Conservation (phyloP, 2,329 filamentous ascomycete genomes). For the Pseudofabraea citricarpa region DNA sequence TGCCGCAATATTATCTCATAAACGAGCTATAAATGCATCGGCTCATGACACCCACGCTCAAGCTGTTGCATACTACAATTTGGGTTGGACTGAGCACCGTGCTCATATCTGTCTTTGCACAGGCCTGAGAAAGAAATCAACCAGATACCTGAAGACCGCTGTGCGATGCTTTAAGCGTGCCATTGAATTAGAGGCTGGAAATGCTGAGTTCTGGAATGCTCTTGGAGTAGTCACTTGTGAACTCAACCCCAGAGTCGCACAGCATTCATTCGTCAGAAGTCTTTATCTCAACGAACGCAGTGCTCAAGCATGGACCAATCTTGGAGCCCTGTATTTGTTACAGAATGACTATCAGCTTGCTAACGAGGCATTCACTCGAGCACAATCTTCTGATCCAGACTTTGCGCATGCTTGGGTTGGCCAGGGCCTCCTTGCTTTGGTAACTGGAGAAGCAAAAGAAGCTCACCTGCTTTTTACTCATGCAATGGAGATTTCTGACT, state of each 20-base stretch:
- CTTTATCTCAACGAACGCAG: conserved; percentile 89
- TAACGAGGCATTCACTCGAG: conserved; percentile 82
- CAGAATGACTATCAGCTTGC: conserved; percentile 83
- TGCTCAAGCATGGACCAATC: conserved; percentile 82
- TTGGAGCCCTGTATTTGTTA: conserved; percentile 79
- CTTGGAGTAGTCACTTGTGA: conserved; percentile 85
- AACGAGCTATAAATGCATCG: conserved; percentile 73
- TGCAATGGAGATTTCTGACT: conserved; percentile 86
- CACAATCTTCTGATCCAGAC: conserved; percentile 91
- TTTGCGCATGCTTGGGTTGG: conserved; percentile 92
- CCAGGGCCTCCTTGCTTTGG: conserved; percentile 78
- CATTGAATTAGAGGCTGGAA: conserved; percentile 91
- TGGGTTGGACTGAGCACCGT: conserved; percentile 89
- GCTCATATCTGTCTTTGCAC: conserved; percentile 64
- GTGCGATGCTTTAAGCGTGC: conserved; percentile 91
- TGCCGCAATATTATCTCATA: conserved; percentile 78
- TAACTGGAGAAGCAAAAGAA: conserved; percentile 65
- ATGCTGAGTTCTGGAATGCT: conserved; percentile 95
- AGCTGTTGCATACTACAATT: conserved; percentile 94
- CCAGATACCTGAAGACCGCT: conserved; percentile 71
- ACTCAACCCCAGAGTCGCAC: conserved; percentile 80
- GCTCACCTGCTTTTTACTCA: conserved; percentile 85
- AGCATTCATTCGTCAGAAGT: conserved; percentile 89
- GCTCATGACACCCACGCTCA: conserved; percentile 77
- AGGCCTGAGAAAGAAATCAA: conserved; percentile 48